Base-by-base conservation (phyloP, 2,329 filamentous ascomycete genomes). In the Stagonosporopsis vannaccii region DNA sequence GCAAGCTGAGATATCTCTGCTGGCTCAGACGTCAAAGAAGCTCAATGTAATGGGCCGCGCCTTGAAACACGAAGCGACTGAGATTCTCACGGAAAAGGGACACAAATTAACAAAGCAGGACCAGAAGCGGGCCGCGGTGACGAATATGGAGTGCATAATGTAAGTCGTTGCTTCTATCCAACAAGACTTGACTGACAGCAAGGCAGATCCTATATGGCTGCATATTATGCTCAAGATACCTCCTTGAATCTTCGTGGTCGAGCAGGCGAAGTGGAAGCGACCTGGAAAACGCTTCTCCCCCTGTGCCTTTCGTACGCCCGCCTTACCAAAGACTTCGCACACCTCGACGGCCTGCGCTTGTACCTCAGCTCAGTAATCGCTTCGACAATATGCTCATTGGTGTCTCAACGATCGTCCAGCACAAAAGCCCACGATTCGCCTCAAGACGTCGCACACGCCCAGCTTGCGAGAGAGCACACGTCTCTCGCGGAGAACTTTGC, bases 41-140 rank as follows among this genome's bases (percentile, higher is more conserved):
- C 64, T 79, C 39, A 77, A 79, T 33, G 69, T 65, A 3, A 71
- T 79, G 49, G 80, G 79, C 9, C 75, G 78, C 7, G 72, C 77
- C 1, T 67, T 82, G n/a, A 82, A 82, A 66, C 79, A 81, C 49
- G 75, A 78, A 44, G 74, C 75, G 2, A 71, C 75, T 36, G 76
- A 75, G 48, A 71, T 78, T 47, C 65, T 72, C 36, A 61, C 41
- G 1, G 65, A 68, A 7, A 65, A 65, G 19, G 59, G 62, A 42
- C 64, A 60, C 11, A 65, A 69, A 30, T 46, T 66, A 28, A 70
- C 51, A 2, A 70, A 74, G 33, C 63, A 70, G 19, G 75, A 78
- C 23, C 64, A 69, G 39, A 75, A 77, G 60, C 70, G 69, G 7
- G 73, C 68, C 3, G 79, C 80, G 5, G 71, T 79, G 30, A 77